These are phyloP conservation scores for Recurvomyces mirabilis DNA, from an alignment of 495 filamentous ascomycete genomes.

Conservation along the genomic window DNA sequence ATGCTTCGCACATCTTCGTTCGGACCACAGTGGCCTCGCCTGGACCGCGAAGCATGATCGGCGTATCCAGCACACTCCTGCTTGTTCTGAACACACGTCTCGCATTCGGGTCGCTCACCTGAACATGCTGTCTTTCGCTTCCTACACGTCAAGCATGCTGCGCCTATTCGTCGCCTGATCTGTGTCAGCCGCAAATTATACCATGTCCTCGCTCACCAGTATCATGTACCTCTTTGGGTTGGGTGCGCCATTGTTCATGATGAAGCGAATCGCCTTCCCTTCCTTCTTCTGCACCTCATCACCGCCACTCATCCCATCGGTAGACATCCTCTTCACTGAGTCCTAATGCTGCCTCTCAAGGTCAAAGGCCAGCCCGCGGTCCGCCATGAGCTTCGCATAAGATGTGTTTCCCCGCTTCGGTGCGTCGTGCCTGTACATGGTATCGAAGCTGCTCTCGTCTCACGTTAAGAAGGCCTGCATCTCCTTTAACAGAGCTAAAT, in stretches of 20 bases:
- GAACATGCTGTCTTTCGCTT: conserved; percentile 40
- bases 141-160: conserved; percentile 61
- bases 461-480: too few species aligned
- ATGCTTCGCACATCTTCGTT: too few species aligned
- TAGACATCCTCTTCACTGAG: too few species aligned
- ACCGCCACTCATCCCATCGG: too few species aligned
- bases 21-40: too few species aligned
- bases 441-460: too few species aligned
- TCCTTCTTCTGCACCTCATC: conserved; percentile 10
- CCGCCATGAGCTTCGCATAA: too few species aligned
- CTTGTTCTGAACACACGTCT: conserved; percentile 30
- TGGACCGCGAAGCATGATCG: conserved; percentile 15
- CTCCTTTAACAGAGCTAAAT: too few species aligned
- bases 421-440: too few species aligned
- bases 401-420: too few species aligned
- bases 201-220: neutral
- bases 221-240: conserved; percentile 48
- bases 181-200: neutral
- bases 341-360: too few species aligned
- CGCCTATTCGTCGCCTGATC: conserved; percentile 57
- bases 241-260: conserved; percentile 70
- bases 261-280: conserved; percentile 55
- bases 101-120: conserved; percentile 28
- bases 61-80: conserved; percentile 30
- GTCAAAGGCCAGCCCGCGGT: too few species aligned